Evolutionary conservation across 2,329 filamentous ascomycete genomes (phyloP), one percentile per base, ranked within the genome.

Genomic region (Pseudocercospora fijiensis): DNA sequence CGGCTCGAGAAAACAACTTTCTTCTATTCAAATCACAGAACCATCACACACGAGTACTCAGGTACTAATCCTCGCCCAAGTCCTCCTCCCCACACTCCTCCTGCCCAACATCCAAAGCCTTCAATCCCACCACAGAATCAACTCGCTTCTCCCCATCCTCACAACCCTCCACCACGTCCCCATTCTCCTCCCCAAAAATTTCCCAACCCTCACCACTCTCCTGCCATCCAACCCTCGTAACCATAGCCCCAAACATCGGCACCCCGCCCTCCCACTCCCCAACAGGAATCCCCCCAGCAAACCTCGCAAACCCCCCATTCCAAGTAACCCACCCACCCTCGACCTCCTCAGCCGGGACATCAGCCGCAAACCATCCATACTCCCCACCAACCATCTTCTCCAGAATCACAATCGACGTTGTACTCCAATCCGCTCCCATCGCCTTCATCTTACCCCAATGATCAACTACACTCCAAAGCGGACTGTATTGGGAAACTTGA

Each of bases 31-130:
- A n/a, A n/a, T 37, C 33, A 37, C 4, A 6, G 6, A 2, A 3
- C 13, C 4, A 37, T n/a, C 3, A 37, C 13, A 16, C 7, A 76
- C 72, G 0, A 77, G 75, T 81, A 81, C 83, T 0, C 79, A 78
- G 0, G 74, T 73, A 69, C 43, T 45, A 20, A 10, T 24, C 7
- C n/a, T 47, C 43, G 43, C 10, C 18, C 3, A 9, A 47, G 18
- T 24, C 43, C n/a, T 47, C 43, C 22, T 47, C 33, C 16, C 33
- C 13, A 37, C 33, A 16, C 33, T 37, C 43, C 43, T 47, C 43
- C 43, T 47, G 2, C 1, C 20, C 22, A 3, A 18, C 11, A 3
- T 10, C 43, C 8, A 47, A 24, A 3, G 2, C 22, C n/a, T 47
- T 24, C 43, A 24, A 47, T 3, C 43, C 43, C 43, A 47, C 22